Evolutionary conservation across 1,284 basidiomycete species (phyloP), one percentile per base, ranked within the genome.

Genomic region (Meira miltonrushii): DNA sequence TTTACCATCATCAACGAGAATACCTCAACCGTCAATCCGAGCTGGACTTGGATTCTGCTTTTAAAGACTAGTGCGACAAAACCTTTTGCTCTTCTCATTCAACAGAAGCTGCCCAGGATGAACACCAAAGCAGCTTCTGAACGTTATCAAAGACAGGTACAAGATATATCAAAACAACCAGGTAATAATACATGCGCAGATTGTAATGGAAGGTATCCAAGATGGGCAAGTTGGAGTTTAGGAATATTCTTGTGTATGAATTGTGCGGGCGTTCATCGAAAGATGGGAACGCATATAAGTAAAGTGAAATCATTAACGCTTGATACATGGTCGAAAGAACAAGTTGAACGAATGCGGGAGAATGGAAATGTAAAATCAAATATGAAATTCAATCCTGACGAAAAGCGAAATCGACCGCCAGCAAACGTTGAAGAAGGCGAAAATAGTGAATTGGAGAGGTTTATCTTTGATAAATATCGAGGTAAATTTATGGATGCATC

Each of bases 111-210:
- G n/a, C n/a, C 15, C 38, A 53, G 38, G n/a, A 74, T 74, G 69
- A 69, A 71, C 53, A 62, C 62, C 60, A 72, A 67, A 55, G 67
- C 65, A 13, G 62, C 70, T 6, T 59, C 83, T 15, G 88, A 90
- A 61, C 82, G 88, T 59, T 88, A 86, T 69, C 86, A 87, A 61
- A 84, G 85, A 39, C 79, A 81, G 11, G 79, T 92, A 37, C 71
- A 85, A 6, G 89, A 90, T 57, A 82, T 91, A 13, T 83, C 82
- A 3, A 77, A 79, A 21, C 82, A 83, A 66, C 87, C 88, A 47
- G 89, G 90, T 66, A 92, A 92, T 74, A 87, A 89, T 85, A 71
- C 84, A 21, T 92, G 90, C 77, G 90, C 90, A 9, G 90, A 92
- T 79, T 92, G 90, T 79, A 88, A 87, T 78, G 81, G 85, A 33